Evolutionary conservation across 805 yeast species (phyloP), one percentile per base, ranked within the genome.

Genomic region (Candida golubevii): DNA sequence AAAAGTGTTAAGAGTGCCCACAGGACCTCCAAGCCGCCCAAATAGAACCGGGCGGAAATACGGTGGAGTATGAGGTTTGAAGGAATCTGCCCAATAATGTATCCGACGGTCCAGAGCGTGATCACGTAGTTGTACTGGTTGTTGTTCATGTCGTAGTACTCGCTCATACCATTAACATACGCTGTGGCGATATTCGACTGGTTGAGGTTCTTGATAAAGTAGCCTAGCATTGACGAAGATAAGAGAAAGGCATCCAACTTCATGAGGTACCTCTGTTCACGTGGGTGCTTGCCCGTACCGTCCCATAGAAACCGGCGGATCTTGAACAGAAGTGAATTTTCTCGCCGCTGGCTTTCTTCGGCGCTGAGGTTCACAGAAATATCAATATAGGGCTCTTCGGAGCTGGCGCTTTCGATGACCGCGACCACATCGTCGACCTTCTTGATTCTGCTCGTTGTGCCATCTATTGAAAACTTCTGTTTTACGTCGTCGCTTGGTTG

Each of bases 1-100:
- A 61, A 44, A 9, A 61, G 13, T 2, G 66, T 61, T 38, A 59
- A 45, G 13, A 69, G 35, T 1, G 72, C 66, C 81, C 81, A 77
- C 8, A 62, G 38, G 12, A 75, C 37, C 50, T 75, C 78, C 40
- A 74, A 48, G 1, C 66, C 62, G 3, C 75, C 77, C 35, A 76
- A 55, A 46, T 70, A 74, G 46, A 60, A 70, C 33, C 77, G 55
- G n/a, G 77, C 74, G 7, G 72, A 57, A 7, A 71, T 54, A 36
- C 65, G 58, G 50, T 69, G 73, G 41, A 75, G 54, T 9, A 76
- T 53, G 23, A 51, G 42, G 23, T 52, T 55, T 35, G 53, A 45
- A 2, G 58, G 58, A 8, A 45, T 42, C 34, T 47, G 56, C 4
- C 55, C 54, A 8, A 53, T 26, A 18, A 53, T 42, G 36, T 51